A percentile compares a stretch with the other conserved stretches of the same genome.
These are phyloP conservation scores for Pholiota conissans DNA, from an alignment of 768 basidiomycete species.

Conservation along the genomic window DNA sequence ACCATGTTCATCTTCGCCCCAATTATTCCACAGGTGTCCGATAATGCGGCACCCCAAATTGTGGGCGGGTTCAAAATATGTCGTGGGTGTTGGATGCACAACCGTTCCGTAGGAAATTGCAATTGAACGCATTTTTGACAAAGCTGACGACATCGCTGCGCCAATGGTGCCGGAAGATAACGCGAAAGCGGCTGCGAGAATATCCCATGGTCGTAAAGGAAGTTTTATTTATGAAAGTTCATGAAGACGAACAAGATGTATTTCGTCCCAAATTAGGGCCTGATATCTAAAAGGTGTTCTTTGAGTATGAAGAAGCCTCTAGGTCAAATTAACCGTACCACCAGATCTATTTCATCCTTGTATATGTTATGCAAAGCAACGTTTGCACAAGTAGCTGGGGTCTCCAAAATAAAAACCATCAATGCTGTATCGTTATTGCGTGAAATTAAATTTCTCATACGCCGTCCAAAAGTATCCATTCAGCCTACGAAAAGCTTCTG, in stretches of 20 bases:
- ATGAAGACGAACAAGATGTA: constrained; percentile 59
- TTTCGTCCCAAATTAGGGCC: constrained; percentile 88
- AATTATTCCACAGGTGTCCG: constrained; percentile 75
- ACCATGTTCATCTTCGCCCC: constrained; percentile 71
- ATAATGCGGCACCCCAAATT: constrained; percentile 66
- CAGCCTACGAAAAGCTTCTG: constrained; percentile 42
- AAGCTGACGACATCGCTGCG: constrained; percentile 79
- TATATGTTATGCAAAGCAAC: constrained; percentile 89
- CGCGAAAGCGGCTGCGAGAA: constrained; percentile 69
- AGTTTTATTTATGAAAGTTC: neutral
- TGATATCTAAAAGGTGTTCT: constrained; percentile 53
- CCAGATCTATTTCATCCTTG: constrained; percentile 84
- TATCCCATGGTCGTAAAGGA: constrained; percentile 1
- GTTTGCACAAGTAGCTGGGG: constrained; percentile 90
- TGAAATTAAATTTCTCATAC: constrained; percentile 38
- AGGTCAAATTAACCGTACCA: constrained; percentile 49
- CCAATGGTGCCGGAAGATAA: constrained; percentile 93
- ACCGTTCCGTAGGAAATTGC: constrained; percentile 89
- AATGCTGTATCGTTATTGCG: neutral
- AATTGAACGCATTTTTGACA: constrained; percentile 73
- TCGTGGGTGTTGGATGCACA: constrained; percentile 60
- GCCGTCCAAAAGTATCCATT: constrained; percentile 91
- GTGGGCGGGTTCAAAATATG: constrained; percentile 72
- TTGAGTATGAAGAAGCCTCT: neutral
- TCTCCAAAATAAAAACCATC: constrained; percentile 40